Evolutionary conservation across 805 yeast species (phyloP).

Genomic region (Saccharomycopsis synnaedendra): DNA sequence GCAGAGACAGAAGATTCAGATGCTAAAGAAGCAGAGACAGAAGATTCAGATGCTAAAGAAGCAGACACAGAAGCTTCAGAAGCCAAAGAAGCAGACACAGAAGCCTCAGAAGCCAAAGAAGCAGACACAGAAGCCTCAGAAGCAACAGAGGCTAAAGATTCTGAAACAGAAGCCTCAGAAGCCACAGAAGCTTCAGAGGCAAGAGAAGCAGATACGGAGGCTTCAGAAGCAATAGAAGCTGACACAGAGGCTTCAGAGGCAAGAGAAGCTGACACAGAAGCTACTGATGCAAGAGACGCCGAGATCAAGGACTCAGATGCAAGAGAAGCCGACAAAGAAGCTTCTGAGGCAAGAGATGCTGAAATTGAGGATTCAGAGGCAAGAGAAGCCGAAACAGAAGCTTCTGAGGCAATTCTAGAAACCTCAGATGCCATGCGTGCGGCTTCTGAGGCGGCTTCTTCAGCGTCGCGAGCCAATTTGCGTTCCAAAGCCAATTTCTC

Average conservation of each 20-base stretch:
- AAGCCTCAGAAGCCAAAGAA: neutral
- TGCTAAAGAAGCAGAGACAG: neutral
- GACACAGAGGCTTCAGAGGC: neutral
- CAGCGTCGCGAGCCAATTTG: too few species aligned
- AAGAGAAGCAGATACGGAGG: too few species aligned
- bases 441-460: too few species aligned
- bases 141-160: too few species aligned
- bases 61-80: neutral
- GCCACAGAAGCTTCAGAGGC: too few species aligned
- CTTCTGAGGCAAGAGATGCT: too few species aligned
- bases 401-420: slow-evolving; percentile 17
- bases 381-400: slow-evolving; percentile 12
- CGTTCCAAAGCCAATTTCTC: too few species aligned
- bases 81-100: too few species aligned
- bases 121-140: neutral
- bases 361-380: neutral
- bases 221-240: neutral
- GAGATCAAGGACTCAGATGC: too few species aligned
- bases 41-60: neutral
- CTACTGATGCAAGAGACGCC: neutral
- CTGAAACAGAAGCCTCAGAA: too few species aligned
- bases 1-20: neutral
- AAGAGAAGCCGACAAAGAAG: too few species aligned
- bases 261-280: neutral
- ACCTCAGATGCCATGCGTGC: too few species aligned